These are phyloP conservation scores for Tricholoma flavovirens DNA, from an alignment of 768 basidiomycete genomes.

Conservation along the genomic window DNA sequence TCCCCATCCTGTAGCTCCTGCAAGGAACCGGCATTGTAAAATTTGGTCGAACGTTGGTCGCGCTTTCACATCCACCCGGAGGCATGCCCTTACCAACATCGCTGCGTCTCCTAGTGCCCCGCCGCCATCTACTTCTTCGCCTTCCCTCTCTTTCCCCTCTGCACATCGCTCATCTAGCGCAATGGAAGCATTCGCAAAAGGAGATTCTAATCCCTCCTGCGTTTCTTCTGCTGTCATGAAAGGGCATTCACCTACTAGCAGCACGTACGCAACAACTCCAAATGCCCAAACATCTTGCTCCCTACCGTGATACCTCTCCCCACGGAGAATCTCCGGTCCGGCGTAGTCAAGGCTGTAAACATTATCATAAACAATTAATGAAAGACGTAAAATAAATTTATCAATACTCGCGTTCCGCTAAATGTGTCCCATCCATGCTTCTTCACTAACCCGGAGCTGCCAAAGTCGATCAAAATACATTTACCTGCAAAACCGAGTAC, in stretches of 20 bases:
- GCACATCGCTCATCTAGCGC: slow-evolving; percentile 75
- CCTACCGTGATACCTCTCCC: slow-evolving; percentile 91
- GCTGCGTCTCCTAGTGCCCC: slow-evolving; percentile 82
- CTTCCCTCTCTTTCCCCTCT: slow-evolving; percentile 66
- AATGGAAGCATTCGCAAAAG: slow-evolving; percentile 71
- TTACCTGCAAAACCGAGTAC: slow-evolving; percentile 74
- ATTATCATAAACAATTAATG: neutral
- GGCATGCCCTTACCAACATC: slow-evolving; percentile 75
- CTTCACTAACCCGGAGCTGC: slow-evolving; percentile 82
- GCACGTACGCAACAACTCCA: slow-evolving; percentile 93
- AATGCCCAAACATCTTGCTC: slow-evolving; percentile 99
- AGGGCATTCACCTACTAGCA: slow-evolving; percentile 88
- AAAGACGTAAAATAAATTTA: neutral
- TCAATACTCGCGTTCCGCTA: slow-evolving; percentile 76
- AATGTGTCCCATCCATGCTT: slow-evolving; percentile 88
- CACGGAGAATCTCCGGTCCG: slow-evolving; percentile 92
- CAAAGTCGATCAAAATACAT: slow-evolving; percentile 95
- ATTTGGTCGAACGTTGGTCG: slow-evolving; percentile 87
- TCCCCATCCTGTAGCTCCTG: slow-evolving; percentile 73
- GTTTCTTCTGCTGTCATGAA: slow-evolving; percentile 90
- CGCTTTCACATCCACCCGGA: slow-evolving; percentile 69
- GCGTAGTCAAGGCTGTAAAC: slow-evolving; percentile 79
- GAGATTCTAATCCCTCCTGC: slow-evolving; percentile 73
- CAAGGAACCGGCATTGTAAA: slow-evolving; percentile 73
- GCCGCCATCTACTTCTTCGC: slow-evolving; percentile 78